These are phyloP conservation scores for Balamuthia mandrillaris DNA, from an alignment of 208 protist genomes.

Conservation along the genomic window DNA sequence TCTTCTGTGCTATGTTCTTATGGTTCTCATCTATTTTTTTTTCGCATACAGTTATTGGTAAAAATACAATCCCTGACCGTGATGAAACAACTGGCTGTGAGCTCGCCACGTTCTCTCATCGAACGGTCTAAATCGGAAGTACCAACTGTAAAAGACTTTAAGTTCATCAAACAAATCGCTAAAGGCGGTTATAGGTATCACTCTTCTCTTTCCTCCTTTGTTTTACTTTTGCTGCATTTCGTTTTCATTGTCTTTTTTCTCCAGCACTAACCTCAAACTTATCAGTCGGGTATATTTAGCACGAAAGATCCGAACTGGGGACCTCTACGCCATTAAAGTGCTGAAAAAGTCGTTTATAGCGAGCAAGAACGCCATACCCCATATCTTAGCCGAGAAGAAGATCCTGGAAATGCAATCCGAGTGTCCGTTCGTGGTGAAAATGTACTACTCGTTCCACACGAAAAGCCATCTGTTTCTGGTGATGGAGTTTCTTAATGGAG, in stretches of 20 bases:
- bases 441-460: constrained; percentile 76
- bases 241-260: constrained; percentile 63
- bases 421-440: constrained; percentile 72
- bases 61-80: too few relatives aligned
- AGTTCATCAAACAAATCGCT: constrained; percentile 70
- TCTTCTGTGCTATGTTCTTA: too few relatives aligned
- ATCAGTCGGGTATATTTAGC: constrained; percentile 62
- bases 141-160: constrained; percentile 71
- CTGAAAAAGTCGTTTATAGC: constrained; percentile 66
- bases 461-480: constrained; percentile 49
- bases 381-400: constrained; percentile 65
- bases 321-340: constrained; percentile 75
- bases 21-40: too few relatives aligned
- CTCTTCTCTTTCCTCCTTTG: too few relatives aligned
- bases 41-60: too few relatives aligned
- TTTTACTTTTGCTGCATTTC: too few relatives aligned
- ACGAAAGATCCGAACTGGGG: constrained; percentile 63
- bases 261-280: background rate
- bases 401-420: constrained; percentile 64
- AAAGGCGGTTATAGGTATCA: constrained; percentile 37
- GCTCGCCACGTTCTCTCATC: too few relatives aligned
- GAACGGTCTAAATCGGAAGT: too few relatives aligned
- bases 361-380: constrained; percentile 69
- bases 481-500: constrained; percentile 78
- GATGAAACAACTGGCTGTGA: too few relatives aligned